Evolutionary conservation across 805 yeast species (phyloP), one percentile per base, ranked within the genome.

Genomic region (Metschnikowia proteae): DNA sequence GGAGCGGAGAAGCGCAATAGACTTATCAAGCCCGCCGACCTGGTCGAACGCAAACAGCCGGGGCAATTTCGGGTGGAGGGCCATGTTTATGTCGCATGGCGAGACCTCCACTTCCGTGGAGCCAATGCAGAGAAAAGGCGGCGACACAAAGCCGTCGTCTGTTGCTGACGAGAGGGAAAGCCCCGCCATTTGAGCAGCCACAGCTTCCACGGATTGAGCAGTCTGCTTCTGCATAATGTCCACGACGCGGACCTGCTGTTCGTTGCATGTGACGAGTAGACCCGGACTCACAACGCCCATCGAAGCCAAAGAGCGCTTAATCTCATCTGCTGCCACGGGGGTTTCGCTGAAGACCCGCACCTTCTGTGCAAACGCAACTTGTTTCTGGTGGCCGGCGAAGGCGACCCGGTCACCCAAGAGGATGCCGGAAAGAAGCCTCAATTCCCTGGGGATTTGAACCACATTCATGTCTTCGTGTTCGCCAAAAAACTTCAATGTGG

Each of bases 11-110:
- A 75, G 60, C 4, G 74, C 71, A 17, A 91, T 81, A 56, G 88
- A 89, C 40, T 75, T 73, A 0, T 70, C 55, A 23, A 94, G 73
- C 0, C 98, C 99, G 13, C 98, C 99, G 5, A 94, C 81, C 22
- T 75, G 70, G 3, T 72, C 61, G 51, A 82, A 88, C 30, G 68
- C 57, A 8, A 71, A 50, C 33, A 73, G 59, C 34, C 66, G 71
- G 0, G 81, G 80, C n/a, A 76, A 60, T 13, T 65, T 56, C 37
- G 78, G 79, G 52, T 75, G 77, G 8, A 69, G 55, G 3, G 67
- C 5, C 13, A 28, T n/a, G 37, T 48, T 43, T 29, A 52, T 32
- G 23, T 41, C 43, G 6, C 43, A 31, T 2, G 42, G 49, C 30
- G 43, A 47, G 6, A 48, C 6, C 13, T 31, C 44, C 28, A 59